phyloP scores from a whole-genome alignment of 345 rosid species.

The Lagerstroemia speciosa region DNA sequence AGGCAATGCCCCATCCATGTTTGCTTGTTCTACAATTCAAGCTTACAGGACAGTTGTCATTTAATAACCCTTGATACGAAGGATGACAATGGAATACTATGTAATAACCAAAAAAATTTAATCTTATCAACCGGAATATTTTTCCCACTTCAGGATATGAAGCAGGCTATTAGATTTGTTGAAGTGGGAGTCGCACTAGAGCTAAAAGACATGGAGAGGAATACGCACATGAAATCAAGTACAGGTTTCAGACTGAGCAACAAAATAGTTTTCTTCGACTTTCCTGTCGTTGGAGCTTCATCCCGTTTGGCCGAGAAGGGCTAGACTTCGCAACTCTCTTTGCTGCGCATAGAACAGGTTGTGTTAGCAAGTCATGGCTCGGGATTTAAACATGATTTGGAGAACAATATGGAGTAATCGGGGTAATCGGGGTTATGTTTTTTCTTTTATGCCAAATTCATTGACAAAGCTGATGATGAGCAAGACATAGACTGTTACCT shows the following conservation, averaged over 20 bases:
- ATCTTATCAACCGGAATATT: neutral
- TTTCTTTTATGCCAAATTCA: too few relatives aligned
- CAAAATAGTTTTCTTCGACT: conserved; percentile 44
- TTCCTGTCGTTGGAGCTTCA: conserved; percentile 49
- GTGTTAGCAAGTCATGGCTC: neutral
- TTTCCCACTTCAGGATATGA: neutral
- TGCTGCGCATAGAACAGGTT: conserved; percentile 23
- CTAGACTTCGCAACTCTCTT: conserved; percentile 51
- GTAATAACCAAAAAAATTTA: too few relatives aligned
- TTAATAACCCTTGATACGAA: too few relatives aligned
- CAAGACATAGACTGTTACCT: conserved; percentile 26
- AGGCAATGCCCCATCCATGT: too few relatives aligned
- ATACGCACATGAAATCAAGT: neutral
- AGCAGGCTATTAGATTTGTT: neutral
- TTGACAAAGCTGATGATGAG: neutral
- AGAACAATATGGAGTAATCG: neutral
- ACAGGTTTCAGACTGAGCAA: conserved; percentile 31
- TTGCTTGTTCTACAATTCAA: too few relatives aligned
- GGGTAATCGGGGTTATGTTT: too few relatives aligned
- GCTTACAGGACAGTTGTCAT: too few relatives aligned
- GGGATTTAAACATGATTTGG: neutral
- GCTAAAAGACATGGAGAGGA: conserved; percentile 2
- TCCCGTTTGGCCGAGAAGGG: conserved; percentile 52
- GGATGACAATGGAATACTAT: too few relatives aligned
- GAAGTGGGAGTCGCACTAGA: neutral